Base-by-base conservation (phyloP, 495 filamentous ascomycete genomes). In the Lichenothelia convexa region DNA sequence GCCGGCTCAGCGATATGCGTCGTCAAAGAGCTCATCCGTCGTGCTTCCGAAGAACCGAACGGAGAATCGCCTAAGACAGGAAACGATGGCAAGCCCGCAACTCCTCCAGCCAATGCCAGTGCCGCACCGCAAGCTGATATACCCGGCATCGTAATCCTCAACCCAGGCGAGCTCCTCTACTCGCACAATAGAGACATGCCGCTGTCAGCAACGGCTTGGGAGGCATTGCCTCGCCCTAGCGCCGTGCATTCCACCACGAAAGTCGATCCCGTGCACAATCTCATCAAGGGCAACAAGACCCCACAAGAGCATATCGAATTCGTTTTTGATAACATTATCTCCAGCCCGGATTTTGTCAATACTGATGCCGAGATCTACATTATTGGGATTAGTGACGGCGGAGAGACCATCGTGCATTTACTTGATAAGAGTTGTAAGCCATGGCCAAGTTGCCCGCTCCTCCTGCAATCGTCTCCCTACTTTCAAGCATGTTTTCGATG, bases 1-100 rank as follows among this genome's bases (percentile, higher is more conserved):
- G 59, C 60, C 4, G 84, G 80, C 18, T 79, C 75, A 3, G 64
- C 69, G 19, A 51, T 86, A 21, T 54, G 64, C 21, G 58, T 87
- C 44, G 63, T 74, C 20, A 58, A 65, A 30, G 65, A 57, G 26
- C 42, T 60, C 11, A 22, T 43, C 24, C 7, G 24, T 7, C 24
- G 24, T 7, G 7, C 13, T 13, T 27, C 24, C 13, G 13, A 27
- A 8, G 8, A 7, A 27, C 8, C 13, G 24, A 27, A 27, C 24
- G 7, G 24, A 27, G 24, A 27, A 13, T 27, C 24, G 8, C 7
- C 8, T 13, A 8, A 7, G 8, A 13, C 7, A 8, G 13, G 24
- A 8, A 13, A 27, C 24, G 24, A 27, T 27, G 13, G 8, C 24
- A 7, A 7, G 24, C 7, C 24, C 7, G 24, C 24, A 13, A 13